Percentiles rank a stretch among this genome's conserved stretches.
phyloP scores from a whole-genome alignment of 2,329 filamentous ascomycete genomes.

The Chalaropsis ovoidea region DNA sequence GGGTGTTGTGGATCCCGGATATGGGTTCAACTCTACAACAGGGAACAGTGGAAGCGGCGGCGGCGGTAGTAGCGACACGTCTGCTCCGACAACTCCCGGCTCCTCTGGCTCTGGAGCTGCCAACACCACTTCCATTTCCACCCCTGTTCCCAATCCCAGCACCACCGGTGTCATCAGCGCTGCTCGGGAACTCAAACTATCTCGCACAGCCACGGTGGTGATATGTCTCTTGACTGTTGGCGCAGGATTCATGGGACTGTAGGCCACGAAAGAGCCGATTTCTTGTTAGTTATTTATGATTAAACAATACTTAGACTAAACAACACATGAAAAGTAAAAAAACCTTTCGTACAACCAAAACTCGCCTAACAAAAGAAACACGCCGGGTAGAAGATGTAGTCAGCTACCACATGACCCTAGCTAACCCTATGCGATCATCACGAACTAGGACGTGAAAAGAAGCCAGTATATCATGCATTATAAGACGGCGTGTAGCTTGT shows the following conservation, averaged over 20 bases:
- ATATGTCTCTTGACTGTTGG: slow-evolving; percentile 25
- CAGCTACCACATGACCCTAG: neutral
- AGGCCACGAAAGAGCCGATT: neutral
- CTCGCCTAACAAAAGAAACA: no score
- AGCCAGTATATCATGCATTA: neutral
- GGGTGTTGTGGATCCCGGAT: neutral
- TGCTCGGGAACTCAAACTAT: slow-evolving; percentile 19
- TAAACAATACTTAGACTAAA: neutral
- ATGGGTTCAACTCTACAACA: slow-evolving; percentile 5
- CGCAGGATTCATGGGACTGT: slow-evolving; percentile 24
- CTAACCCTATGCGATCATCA: neutral
- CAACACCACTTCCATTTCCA: slow-evolving; percentile 6
- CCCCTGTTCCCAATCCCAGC: neutral
- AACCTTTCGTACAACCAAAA: no score
- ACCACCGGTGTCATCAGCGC: slow-evolving; percentile 12
- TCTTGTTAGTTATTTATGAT: neutral
- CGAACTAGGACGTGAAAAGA: neutral
- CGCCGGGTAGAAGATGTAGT: no score
- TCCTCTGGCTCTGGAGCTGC: slow-evolving; percentile 13
- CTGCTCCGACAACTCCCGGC: neutral
- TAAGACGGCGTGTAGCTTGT: neutral
- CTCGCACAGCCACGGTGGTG: slow-evolving; percentile 20
- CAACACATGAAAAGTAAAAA: neutral
- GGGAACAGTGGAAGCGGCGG: neutral
- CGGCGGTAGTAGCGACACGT: neutral